A percentile compares a stretch with the other conserved stretches of the same genome.
phyloP scores from a whole-genome alignment of 2,329 filamentous ascomycete species.

The Aspergillus felis region DNA sequence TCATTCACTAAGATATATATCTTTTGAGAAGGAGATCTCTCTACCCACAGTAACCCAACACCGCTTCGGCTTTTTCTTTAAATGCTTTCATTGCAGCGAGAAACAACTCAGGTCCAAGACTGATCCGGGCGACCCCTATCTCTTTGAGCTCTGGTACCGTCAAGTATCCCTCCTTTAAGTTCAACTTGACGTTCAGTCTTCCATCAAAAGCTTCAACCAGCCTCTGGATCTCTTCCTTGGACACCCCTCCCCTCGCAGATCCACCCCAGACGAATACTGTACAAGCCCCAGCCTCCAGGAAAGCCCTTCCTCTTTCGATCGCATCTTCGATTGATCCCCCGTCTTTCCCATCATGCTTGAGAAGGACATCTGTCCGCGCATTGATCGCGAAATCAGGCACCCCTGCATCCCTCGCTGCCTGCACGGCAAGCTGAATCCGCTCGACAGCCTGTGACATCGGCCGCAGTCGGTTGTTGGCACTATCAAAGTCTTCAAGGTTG shows the following conservation, averaged over 20 bases:
- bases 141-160: conserved; percentile 43
- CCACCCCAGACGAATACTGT: conserved; percentile 61
- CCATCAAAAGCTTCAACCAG: conserved; percentile 50
- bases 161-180: conserved; percentile 35
- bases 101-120: conserved; percentile 50
- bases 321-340: conserved; percentile 45
- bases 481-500: conserved; percentile 57
- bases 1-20: not conserved
- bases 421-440: conserved; percentile 39
- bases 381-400: conserved; percentile 56
- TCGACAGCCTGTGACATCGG: conserved; percentile 46
- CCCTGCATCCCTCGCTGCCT: conserved; percentile 41
- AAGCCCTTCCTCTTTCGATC: conserved; percentile 53
- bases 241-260: conserved; percentile 39
- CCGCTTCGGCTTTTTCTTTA: conserved; percentile 26
- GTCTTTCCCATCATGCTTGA: conserved; percentile 22
- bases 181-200: conserved; percentile 48
- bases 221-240: conserved; percentile 44
- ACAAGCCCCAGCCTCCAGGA: conserved; percentile 55
- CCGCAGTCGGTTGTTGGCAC: conserved; percentile 32
- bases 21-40: not conserved
- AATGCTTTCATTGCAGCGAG: conserved; percentile 36
- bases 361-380: conserved; percentile 53
- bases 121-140: conserved; percentile 54
- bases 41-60: conserved; percentile 6